Evolutionary conservation across 352 stramenopile genomes (phyloP).

Genomic region (Achlya hypogyna): DNA sequence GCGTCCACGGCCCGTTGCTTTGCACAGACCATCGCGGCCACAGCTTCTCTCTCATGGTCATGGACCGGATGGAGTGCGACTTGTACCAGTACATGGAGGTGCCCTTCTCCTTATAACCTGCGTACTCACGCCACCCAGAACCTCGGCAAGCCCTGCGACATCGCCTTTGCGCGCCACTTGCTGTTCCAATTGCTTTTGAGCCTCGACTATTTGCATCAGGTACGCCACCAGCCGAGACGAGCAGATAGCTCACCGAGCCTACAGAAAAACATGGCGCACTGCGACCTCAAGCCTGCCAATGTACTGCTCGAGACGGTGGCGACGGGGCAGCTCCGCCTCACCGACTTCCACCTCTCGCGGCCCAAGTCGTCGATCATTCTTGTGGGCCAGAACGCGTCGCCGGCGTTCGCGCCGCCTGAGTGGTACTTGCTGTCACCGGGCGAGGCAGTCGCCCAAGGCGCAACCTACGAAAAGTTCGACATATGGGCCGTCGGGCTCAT

Average conservation of each 20-base stretch:
- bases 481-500: slow-evolving; percentile 14
- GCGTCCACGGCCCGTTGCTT: not conserved
- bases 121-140: not conserved
- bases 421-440: slow-evolving; percentile 11
- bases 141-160: not conserved
- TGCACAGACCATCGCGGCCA: not conserved
- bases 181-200: slow-evolving; percentile 5
- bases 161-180: slow-evolving; percentile 6
- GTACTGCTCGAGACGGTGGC: not conserved
- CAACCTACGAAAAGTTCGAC: slow-evolving; percentile 17
- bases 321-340: not conserved
- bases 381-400: slow-evolving; percentile 12
- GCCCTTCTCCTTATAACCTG: not conserved
- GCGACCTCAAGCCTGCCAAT: slow-evolving; percentile 17
- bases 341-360: slow-evolving; percentile 13
- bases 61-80: slow-evolving; percentile 16
- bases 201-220: slow-evolving; percentile 5
- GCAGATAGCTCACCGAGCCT: not conserved
- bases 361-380: not conserved
- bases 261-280: slow-evolving; percentile 19
- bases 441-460: not conserved
- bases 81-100: slow-evolving; percentile 16
- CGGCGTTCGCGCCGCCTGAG: slow-evolving; percentile 10
- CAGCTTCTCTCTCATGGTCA: not conserved
- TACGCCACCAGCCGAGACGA: not conserved